These are phyloP conservation scores for Dactylella cylindrospora DNA, from an alignment of 2,329 filamentous ascomycete genomes.

Conservation along the genomic window DNA sequence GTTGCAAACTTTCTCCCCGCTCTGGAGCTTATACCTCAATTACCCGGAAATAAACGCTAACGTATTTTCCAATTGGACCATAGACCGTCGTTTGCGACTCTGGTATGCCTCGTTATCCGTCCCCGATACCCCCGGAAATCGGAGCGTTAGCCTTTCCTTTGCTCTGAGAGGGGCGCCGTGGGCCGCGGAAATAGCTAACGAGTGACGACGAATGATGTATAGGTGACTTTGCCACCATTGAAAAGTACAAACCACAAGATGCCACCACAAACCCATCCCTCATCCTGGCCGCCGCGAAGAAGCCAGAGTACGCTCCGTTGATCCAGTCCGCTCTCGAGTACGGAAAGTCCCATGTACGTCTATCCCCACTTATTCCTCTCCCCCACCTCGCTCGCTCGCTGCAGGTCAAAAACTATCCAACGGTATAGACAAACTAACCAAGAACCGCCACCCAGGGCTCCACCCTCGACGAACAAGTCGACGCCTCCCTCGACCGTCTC, in stretches of 20 bases:
- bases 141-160: background rate
- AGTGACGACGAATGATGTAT: background rate
- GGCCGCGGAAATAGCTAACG: background rate
- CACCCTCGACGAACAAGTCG: conserved; percentile 76
- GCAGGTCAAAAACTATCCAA: background rate
- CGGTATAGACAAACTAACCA: background rate
- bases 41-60: background rate
- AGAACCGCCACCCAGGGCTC: conserved; percentile 55
- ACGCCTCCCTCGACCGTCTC: conserved; percentile 85
- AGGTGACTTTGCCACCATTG: conserved; percentile 71
- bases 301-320: conserved; percentile 89
- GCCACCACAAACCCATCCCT: conserved; percentile 99
- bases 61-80: conserved; percentile 16
- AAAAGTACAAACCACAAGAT: conserved; percentile 99
- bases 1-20: conserved; percentile 53
- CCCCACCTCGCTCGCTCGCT: background rate
- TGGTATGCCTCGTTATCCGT: conserved; percentile 61
- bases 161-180: background rate
- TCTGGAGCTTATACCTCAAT: conserved; percentile 2
- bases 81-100: conserved; percentile 96
- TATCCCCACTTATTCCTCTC: too few species aligned
- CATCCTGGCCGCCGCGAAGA: conserved; percentile 97
- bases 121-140: conserved; percentile 12
- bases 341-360: conserved; percentile 69
- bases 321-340: conserved; percentile 82